Evolutionary conservation across 768 basidiomycete species (phyloP).

Genomic region (Mycena indigotica): DNA sequence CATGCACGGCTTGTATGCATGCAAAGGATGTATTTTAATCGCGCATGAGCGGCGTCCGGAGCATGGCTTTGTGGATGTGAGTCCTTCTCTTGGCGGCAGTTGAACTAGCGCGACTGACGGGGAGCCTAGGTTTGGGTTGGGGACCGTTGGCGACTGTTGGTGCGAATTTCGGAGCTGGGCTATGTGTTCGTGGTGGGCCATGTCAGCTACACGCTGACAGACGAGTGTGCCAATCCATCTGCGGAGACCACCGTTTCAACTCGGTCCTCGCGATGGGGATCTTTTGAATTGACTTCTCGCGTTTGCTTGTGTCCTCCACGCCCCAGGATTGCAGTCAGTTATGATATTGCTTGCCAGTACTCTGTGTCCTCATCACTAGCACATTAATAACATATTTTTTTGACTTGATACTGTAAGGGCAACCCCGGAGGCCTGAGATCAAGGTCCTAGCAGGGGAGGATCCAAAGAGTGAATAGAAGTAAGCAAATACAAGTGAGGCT

Average conservation of each 20-base stretch:
- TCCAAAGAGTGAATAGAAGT: too few relatives aligned
- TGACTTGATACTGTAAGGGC: too few relatives aligned
- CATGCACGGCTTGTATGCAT: neutral
- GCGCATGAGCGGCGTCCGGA: neutral
- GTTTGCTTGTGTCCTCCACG: neutral
- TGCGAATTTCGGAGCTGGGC: neutral
- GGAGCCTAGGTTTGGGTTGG: too few relatives aligned
- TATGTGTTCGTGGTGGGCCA: neutral
- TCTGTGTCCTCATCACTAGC: too few relatives aligned
- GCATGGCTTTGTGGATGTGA: neutral
- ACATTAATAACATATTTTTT: too few relatives aligned
- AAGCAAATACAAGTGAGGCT: too few relatives aligned
- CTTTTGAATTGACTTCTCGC: neutral
- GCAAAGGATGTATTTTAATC: neutral
- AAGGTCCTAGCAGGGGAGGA: too few relatives aligned
- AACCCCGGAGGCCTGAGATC: too few relatives aligned
- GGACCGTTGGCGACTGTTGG: neutral
- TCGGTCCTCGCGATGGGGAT: neutral
- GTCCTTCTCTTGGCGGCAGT: neutral
- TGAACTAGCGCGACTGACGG: too few relatives aligned
- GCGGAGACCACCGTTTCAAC: neutral
- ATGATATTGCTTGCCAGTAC: too few relatives aligned
- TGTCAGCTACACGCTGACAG: neutral
- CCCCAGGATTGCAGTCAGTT: too few relatives aligned
- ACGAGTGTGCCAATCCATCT: neutral